Base-by-base conservation (phyloP, 2,329 filamentous ascomycete species). In the Claviceps purpurea region DNA sequence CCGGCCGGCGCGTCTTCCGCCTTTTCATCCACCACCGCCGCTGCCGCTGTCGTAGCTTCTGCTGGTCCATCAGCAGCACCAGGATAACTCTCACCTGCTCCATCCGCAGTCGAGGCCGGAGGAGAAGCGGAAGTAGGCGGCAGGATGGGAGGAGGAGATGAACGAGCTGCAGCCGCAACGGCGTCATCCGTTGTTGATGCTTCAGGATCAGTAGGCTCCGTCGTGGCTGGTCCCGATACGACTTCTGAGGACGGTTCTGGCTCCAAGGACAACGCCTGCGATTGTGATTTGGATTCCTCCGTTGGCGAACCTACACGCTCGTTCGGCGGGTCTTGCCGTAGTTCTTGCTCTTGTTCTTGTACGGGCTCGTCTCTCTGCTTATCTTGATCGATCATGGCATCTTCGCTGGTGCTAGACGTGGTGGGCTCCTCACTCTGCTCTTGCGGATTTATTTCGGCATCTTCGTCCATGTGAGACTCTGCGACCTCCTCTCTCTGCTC, bases 401-500 rank as follows among this genome's bases (percentile, higher is more conserved):
- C 47, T 34, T 44, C 50, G n/a, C 13, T n/a, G 13, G 18, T 8
- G n/a, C 22, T 20, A 16, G 44, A 34, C 14, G 30, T 18, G 3
- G 6, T 40, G 7, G 69, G 65, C 26, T 70, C 30, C 11, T 34
- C 30, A 11, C 10, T 34, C 10, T 34, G 30, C 1, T 34, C 30
- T 11, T 11, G 10, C 30, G 18, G 42, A 40, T 47, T 54, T 50
- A 20, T 24, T 16, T 22, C 26, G 2, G 42, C 13, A 43, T 37
- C 45, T 34, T 44, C 49, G 13, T n/a, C 20, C n/a, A 16, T 8
- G n/a, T 11, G 10, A 11, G 39, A 34, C 14, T 45, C 14, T 2
- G 11, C 40, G 6, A 69, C 65, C 26, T 70, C 30, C 30, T 34
- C 30, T 34, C 10, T 34, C 30, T 34, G 8, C 8, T 34, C 30